A percentile compares a stretch with the other conserved stretches of the same genome.
Conservation (phyloP, 2,329 filamentous ascomycete species). For the Huntiella moniliformis region DNA sequence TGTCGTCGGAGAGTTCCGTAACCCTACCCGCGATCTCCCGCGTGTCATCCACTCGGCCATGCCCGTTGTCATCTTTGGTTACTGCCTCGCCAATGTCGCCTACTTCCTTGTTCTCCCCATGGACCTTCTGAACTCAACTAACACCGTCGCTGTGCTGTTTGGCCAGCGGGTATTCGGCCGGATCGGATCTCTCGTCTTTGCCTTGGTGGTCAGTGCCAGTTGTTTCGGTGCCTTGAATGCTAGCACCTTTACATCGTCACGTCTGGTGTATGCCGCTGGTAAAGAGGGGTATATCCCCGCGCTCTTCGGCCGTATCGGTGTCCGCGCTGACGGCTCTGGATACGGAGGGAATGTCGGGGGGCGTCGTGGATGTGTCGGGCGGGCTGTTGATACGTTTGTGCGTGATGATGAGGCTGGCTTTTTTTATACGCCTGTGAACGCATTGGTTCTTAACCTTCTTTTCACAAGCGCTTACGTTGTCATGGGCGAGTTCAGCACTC, state of each 20-base stretch:
- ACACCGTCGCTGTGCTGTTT: conserved; percentile 92
- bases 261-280: conserved; percentile 81
- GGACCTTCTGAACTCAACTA: conserved; percentile 62
- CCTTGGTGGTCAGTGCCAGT: conserved; percentile 72
- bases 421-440: conserved; percentile 87
- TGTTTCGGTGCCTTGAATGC: conserved; percentile 94
- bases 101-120: conserved; percentile 89
- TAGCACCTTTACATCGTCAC: conserved; percentile 79
- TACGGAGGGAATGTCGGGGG: too few relatives aligned
- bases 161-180: conserved; percentile 78
- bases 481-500: conserved; percentile 75
- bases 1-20: conserved; percentile 90
- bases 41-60: conserved; percentile 93
- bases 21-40: conserved; percentile 74
- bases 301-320: conserved; percentile 66
- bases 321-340: conserved; percentile 26
- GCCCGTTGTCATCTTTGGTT: conserved; percentile 78
- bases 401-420: conserved; percentile 64
- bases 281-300: conserved; percentile 86
- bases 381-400: conserved; percentile 40
- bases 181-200: conserved; percentile 63
- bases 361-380: conserved; percentile 36
- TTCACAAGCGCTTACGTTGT: conserved; percentile 62
- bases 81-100: conserved; percentile 75
- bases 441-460: conserved; percentile 60